Evolutionary conservation across 257 asterid genomes (phyloP), one percentile per base, ranked within the genome.

Genomic region (Perilla frutescens): DNA sequence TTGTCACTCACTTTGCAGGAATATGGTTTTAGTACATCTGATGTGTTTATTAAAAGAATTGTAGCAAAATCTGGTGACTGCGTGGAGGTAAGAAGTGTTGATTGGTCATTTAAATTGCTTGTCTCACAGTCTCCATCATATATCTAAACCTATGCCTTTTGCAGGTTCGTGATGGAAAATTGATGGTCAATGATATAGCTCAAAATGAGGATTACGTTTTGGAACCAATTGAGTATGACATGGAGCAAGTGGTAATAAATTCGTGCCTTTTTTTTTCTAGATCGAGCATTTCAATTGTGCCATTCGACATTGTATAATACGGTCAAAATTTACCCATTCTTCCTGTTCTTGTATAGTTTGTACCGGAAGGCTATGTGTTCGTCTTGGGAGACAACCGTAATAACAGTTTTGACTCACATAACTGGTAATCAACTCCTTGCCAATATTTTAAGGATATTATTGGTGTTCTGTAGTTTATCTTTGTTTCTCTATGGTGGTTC

Each of bases 301-400:
- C 20, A 7, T 60, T 32, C 12, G 64, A 48, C 71, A 58, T 7
- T 69, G 31, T 47, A 58, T 50, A 20, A 66, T 67, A 12, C 7
- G 53, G 53, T 37, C 69, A 70, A 62, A 63, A 55, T 71, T 71
- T 36, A 62, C 10, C 8, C 31, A 51, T 41, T 54, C 54, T 44
- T 66, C 70, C 70, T 75, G 15, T 65, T 74, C 68, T 78, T 44
- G 26, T 77, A 56, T 70, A 93, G 98, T 78, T 90, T 81, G 91
- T 94, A n/a, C 99, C 99, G 2, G 96, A 90, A 53, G 99, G 93
- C 68, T 81, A 63, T 66, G 99, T 94, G 66, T 94, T 88, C 53
- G 99, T 94, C 69, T 72, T 94, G 95, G 99, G 99, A 58, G 99
- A 94, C 87, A 94, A 94, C 73, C 97, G 99, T 41, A 94, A 94